Percentiles rank a stretch among this genome's conserved stretches.
These are phyloP conservation scores for Trichomonascaceae sp. DNA, from an alignment of 1,139 yeast species.

Conservation along the genomic window DNA sequence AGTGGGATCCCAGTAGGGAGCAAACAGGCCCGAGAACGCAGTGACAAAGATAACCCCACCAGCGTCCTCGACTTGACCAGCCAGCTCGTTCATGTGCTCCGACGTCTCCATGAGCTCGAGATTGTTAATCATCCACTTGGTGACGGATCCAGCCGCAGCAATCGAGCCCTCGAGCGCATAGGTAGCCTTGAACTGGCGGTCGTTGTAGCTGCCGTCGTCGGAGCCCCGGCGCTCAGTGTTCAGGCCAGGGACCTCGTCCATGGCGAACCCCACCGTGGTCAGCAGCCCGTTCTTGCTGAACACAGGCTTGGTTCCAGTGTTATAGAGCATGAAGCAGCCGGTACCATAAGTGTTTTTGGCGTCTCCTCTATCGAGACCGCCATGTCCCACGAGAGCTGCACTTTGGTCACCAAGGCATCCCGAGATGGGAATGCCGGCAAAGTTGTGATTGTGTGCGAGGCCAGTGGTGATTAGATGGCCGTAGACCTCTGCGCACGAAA, in stretches of 20 bases:
- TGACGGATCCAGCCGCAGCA: conserved; percentile 91
- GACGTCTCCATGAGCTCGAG: conserved; percentile 70
- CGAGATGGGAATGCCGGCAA: conserved; percentile 54
- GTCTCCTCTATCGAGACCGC: conserved; percentile 70
- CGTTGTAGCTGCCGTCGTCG: conserved; percentile 74
- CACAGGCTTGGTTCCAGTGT: conserved; percentile 51
- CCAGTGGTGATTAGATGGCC: conserved; percentile 34
- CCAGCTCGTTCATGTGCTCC: conserved; percentile 82
- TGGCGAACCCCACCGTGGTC: conserved; percentile 42
- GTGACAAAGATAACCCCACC: conserved; percentile 95
- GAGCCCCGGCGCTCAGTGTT: too few relatives aligned
- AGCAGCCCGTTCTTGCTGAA: conserved; percentile 69
- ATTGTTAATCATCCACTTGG: conserved; percentile 91
- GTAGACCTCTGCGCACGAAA: conserved; percentile 66
- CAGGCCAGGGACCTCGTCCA: too few relatives aligned
- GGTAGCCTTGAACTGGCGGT: conserved; percentile 63
- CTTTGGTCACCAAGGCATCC: conserved; percentile 95
- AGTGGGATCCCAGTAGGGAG: conserved; percentile 93
- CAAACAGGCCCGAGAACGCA: conserved; percentile 86
- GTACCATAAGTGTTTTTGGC: conserved; percentile 98
- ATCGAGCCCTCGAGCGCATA: conserved; percentile 92
- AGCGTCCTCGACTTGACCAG: conserved; percentile 64
- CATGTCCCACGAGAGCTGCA: conserved; percentile 86
- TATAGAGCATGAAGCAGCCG: conserved; percentile 83
- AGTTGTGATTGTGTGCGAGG: conserved; percentile 11